Percentiles rank a stretch among this genome's conserved stretches.
These are phyloP conservation scores for Trifolium pratense DNA, from an alignment of 306 rosid genomes.

Conservation along the genomic window DNA sequence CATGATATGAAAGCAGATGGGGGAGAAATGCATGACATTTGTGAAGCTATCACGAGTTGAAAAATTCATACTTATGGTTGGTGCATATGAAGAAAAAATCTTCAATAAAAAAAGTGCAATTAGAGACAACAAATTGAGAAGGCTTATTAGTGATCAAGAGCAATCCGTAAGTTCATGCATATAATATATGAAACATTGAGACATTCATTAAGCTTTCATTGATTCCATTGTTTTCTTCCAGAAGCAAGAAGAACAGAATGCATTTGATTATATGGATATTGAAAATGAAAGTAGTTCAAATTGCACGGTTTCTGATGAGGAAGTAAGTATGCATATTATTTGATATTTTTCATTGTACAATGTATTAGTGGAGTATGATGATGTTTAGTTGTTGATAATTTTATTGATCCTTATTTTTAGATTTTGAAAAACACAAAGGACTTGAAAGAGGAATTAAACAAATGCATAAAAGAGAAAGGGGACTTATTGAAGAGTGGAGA, in stretches of 20 bases:
- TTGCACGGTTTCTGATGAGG: conserved; percentile 7
- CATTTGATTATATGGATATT: neutral
- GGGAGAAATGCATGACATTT: conserved; percentile 44
- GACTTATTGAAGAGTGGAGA: conserved; percentile 49
- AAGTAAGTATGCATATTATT: neutral
- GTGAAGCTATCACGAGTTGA: conserved; percentile 61
- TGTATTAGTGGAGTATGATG: neutral
- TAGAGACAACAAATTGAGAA: conserved; percentile 31
- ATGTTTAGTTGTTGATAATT: neutral
- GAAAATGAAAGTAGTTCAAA: conserved; percentile 17
- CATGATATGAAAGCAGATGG: conserved; percentile 36
- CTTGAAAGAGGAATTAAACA: conserved; percentile 34
- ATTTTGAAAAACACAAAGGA: conserved; percentile 55
- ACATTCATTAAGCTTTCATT: neutral
- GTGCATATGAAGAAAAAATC: conserved; percentile 53
- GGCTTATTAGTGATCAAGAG: conserved; percentile 22
- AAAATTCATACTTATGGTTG: conserved; percentile 55
- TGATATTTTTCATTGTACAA: neutral
- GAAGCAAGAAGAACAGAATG: conserved; percentile 42
- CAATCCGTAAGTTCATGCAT: conserved; percentile 46
- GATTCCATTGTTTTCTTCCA: neutral
- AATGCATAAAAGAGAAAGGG: conserved; percentile 19
- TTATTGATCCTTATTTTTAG: conserved; percentile 36
- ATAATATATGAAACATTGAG: neutral
- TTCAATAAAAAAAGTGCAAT: conserved; percentile 52